A percentile compares a stretch with the other conserved stretches of the same genome.
Evolutionary conservation across 495 filamentous ascomycete genomes (phyloP).

Genomic region (Aspergillus kassunensis): DNA sequence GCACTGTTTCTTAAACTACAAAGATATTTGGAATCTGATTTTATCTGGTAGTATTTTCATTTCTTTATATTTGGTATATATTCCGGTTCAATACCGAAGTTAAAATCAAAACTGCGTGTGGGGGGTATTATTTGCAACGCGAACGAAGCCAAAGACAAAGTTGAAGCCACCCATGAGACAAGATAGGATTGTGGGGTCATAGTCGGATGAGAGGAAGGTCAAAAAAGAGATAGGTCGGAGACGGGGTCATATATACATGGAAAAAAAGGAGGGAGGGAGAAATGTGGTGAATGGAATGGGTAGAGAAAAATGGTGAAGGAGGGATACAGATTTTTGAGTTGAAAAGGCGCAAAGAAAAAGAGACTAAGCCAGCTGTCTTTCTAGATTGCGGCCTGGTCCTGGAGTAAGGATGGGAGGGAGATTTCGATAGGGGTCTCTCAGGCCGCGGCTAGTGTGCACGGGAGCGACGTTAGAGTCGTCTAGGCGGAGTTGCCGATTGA

Average conservation of each 20-base stretch:
- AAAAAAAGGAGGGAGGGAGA: neutral
- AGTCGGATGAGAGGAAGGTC: neutral
- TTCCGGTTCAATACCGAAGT: neutral
- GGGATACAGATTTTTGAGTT: neutral
- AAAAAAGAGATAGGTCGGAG: neutral
- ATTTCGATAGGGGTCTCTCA: constrained; percentile 21
- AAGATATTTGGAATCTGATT: too few relatives aligned
- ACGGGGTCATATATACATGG: neutral
- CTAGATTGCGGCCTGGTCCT: constrained; percentile 30
- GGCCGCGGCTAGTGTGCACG: constrained; percentile 22
- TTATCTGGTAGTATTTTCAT: too few relatives aligned
- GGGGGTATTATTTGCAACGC: constrained; percentile 1
- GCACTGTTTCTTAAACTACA: too few relatives aligned
- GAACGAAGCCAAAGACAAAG: neutral
- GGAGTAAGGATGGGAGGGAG: constrained; percentile 36
- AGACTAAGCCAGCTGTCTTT: constrained; percentile 37
- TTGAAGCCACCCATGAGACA: neutral
- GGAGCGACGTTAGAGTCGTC: constrained; percentile 19
- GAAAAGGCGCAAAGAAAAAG: neutral
- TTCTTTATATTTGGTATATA: too few relatives aligned
- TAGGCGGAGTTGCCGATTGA: constrained; percentile 22
- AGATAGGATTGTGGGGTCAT: neutral
- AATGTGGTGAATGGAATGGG: neutral
- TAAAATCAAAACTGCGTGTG: neutral
- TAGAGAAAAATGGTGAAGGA: constrained; percentile 1